Conservation (phyloP, 1,139 yeast genomes). For the Spencermartinsiella ligniputridi region DNA sequence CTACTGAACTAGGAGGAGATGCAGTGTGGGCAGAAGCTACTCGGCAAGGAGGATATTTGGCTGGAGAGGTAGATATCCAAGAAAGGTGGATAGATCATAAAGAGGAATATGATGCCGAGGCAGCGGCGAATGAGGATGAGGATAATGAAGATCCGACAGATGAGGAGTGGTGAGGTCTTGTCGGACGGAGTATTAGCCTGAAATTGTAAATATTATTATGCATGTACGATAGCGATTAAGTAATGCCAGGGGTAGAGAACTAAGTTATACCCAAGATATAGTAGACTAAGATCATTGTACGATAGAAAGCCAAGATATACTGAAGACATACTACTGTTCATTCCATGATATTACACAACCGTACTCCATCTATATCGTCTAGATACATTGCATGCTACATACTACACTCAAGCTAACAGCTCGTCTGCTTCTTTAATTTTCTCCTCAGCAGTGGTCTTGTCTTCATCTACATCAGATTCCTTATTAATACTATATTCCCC, state of each 20-base stretch:
- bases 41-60: constrained; percentile 60
- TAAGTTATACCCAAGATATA: too few species aligned
- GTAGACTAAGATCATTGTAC: too few species aligned
- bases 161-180: constrained; percentile 69
- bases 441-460: constrained; percentile 40
- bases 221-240: too few species aligned
- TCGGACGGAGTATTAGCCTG: too few species aligned
- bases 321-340: too few species aligned
- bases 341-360: too few species aligned
- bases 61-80: constrained; percentile 68
- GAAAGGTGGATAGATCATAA: constrained; percentile 95
- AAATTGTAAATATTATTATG: neutral
- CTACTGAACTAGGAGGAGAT: constrained; percentile 92
- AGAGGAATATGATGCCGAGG: constrained; percentile 66
- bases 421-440: constrained; percentile 30
- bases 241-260: too few species aligned
- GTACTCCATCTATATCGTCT: too few species aligned
- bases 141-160: constrained; percentile 41
- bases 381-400: too few species aligned
- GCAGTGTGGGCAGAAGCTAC: constrained; percentile 94
- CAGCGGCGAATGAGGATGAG: constrained; percentile 41
- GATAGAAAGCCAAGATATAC: too few species aligned
- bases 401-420: constrained; percentile 18
- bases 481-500: neutral
- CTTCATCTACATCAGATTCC: constrained; percentile 44